phyloP scores from a whole-genome alignment of 148 eudicot species.

The Amaranthus palmeri region DNA sequence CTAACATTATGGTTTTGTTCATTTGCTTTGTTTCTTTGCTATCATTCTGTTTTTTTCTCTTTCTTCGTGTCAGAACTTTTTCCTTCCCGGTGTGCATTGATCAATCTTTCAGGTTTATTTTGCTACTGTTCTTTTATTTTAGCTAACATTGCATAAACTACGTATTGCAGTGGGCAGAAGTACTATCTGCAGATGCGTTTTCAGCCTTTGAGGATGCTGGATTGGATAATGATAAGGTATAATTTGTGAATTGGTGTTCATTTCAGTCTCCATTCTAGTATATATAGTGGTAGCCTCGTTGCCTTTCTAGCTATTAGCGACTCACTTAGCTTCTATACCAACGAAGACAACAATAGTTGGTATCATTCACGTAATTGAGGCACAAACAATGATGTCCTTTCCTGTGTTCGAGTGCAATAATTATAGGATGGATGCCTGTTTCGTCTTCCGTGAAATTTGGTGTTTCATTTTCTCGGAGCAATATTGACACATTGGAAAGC shows the following conservation, averaged over 20 bases:
- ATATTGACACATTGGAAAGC: too few species aligned
- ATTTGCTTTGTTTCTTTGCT: too few species aligned
- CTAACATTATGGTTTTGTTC: too few species aligned
- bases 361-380: too few species aligned
- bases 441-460: not conserved
- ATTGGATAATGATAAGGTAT: constrained; percentile 75
- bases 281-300: not conserved
- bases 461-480: not conserved
- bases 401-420: too few species aligned
- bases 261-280: not conserved
- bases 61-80: too few species aligned
- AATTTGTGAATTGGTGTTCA: not conserved
- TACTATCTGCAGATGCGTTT: constrained; percentile 97
- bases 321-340: too few species aligned
- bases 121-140: not conserved
- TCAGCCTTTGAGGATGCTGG: constrained; percentile 99
- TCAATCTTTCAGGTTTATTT: not conserved
- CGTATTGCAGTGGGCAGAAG: constrained; percentile 96
- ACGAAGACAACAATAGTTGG: too few species aligned
- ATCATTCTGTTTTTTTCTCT: too few species aligned
- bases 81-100: too few species aligned
- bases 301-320: too few species aligned
- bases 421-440: not conserved
- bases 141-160: not conserved
- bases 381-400: not conserved